phyloP scores from a whole-genome alignment of 2,329 filamentous ascomycete genomes.

The Cucurbitaria berberidis region DNA sequence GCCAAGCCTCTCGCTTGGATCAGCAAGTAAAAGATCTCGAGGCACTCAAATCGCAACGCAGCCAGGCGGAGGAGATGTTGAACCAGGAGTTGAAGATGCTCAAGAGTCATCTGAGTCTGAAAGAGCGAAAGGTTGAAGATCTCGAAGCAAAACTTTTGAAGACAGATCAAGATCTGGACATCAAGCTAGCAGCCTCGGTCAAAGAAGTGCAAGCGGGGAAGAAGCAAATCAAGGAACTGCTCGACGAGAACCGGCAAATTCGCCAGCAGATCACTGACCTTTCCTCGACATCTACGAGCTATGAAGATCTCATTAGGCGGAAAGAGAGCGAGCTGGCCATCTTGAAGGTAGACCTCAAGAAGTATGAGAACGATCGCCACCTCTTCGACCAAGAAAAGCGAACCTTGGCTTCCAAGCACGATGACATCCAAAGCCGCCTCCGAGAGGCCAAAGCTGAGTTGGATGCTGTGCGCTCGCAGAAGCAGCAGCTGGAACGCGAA shows the following conservation, averaged over 20 bases:
- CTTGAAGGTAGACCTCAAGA: conserved; percentile 82
- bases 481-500: conserved; percentile 83
- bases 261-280: conserved; percentile 86
- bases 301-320: conserved; percentile 88
- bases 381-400: conserved; percentile 80
- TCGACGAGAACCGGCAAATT: conserved; percentile 80
- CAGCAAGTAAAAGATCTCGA: conserved; percentile 73
- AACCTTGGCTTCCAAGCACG: conserved; percentile 74
- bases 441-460: conserved; percentile 87
- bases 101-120: conserved; percentile 84
- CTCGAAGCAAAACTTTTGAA: conserved; percentile 83
- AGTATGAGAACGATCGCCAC: conserved; percentile 79
- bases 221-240: conserved; percentile 75
- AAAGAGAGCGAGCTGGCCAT: conserved; percentile 94
- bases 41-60: conserved; percentile 72
- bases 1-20: conserved; percentile 73
- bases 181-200: conserved; percentile 77
- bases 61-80: conserved; percentile 76
- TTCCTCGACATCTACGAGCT: conserved; percentile 89
- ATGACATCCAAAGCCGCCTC: conserved; percentile 75
- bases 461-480: conserved; percentile 83
- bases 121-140: conserved; percentile 88
- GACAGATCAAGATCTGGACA: conserved; percentile 84
- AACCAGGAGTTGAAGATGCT: conserved; percentile 88
- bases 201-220: conserved; percentile 80